Percentiles rank a stretch among this genome's conserved stretches.
Evolutionary conservation across 306 rosid species (phyloP).

Genomic region (Rosa lucieae): DNA sequence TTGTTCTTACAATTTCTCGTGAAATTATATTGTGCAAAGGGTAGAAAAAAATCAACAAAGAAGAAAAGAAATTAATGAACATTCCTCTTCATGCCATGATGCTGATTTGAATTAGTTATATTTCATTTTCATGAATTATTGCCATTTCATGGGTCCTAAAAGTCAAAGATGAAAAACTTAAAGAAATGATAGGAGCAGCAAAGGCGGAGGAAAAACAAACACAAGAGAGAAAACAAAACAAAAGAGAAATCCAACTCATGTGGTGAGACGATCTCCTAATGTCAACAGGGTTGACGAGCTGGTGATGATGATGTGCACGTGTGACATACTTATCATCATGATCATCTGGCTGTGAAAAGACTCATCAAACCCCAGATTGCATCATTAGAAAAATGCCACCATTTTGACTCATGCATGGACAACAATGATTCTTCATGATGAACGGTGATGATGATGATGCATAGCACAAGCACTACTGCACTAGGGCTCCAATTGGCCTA

Average conservation of each 20-base stretch:
- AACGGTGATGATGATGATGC: conserved; percentile 37
- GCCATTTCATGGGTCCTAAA: background rate
- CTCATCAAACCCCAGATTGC: background rate
- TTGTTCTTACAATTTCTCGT: too few species aligned
- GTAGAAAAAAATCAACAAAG: too few species aligned
- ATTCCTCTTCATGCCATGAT: background rate
- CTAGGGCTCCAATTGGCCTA: conserved; percentile 2
- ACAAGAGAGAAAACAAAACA: conserved; percentile 3
- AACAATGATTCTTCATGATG: conserved; percentile 49
- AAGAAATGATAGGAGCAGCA: background rate
- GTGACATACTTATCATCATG: conserved; percentile 64
- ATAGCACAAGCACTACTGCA: conserved; percentile 2
- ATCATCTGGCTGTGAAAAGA: conserved; percentile 30
- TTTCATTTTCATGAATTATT: background rate
- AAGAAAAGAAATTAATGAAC: too few species aligned
- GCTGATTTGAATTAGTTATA: background rate
- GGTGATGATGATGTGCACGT: conserved; percentile 76
- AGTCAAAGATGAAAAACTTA: background rate
- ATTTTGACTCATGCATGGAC: conserved; percentile 60
- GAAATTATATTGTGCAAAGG: too few species aligned
- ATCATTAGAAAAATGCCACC: conserved; percentile 52
- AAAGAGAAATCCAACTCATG: conserved; percentile 28
- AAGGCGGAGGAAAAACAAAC: background rate
- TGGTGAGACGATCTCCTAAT: conserved; percentile 29
- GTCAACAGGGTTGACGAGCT: conserved; percentile 83